Conservation (phyloP, 176 grass and related monocot genomes). For the Hordeum marinum region DNA sequence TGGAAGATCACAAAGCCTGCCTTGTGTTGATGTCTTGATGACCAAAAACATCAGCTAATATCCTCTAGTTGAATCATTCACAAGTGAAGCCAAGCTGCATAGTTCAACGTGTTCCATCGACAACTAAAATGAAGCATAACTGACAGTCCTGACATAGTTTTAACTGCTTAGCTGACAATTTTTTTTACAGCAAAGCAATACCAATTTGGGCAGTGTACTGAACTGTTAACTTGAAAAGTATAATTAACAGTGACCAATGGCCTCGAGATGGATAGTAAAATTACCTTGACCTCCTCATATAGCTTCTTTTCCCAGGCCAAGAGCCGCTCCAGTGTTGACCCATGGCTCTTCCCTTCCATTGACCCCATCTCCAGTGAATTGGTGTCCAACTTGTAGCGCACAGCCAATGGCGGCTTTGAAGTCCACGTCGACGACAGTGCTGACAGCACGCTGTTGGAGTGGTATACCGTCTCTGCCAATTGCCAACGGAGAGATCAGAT, state of each 20-base stretch:
- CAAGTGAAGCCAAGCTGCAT: slow-evolving; percentile 13
- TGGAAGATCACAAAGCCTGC: background rate
- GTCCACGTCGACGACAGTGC: slow-evolving; percentile 83
- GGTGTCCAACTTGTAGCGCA: slow-evolving; percentile 71
- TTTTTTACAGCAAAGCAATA: background rate
- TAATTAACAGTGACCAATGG: background rate
- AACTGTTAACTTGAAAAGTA: background rate
- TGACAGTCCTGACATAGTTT: background rate
- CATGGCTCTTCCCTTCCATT: slow-evolving; percentile 69
- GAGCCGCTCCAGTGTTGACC: slow-evolving; percentile 83
- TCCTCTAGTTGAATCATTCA: background rate
- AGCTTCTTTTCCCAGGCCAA: slow-evolving; percentile 99
- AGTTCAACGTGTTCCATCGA: background rate
- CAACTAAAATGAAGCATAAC: background rate
- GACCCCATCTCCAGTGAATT: slow-evolving; percentile 51
- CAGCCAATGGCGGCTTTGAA: slow-evolving; percentile 88
- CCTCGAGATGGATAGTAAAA: background rate
- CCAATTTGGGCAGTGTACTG: background rate
- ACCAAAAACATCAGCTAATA: background rate
- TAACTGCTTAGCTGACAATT: background rate
- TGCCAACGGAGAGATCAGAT: slow-evolving; percentile 26
- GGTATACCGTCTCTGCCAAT: slow-evolving; percentile 91
- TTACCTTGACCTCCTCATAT: slow-evolving; percentile 94
- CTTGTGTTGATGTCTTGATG: background rate
- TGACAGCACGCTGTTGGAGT: slow-evolving; percentile 79